Evolutionary conservation across 371 early-diverging fungal genomes (phyloP).

Genomic region (Syncephalastrum monosporum): DNA sequence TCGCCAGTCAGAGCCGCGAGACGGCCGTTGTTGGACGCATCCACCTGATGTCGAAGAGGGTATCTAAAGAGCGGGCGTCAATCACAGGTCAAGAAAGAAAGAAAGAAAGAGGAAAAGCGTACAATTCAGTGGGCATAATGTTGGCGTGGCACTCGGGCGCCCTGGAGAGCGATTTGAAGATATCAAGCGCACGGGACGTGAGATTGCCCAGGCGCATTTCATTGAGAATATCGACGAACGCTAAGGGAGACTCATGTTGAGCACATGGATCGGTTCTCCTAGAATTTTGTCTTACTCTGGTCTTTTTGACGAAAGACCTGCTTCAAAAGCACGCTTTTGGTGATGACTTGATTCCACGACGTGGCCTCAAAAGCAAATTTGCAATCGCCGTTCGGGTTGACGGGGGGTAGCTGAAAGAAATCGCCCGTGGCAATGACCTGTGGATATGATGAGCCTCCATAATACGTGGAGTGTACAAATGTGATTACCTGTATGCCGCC

Average conservation of each 20-base stretch:
- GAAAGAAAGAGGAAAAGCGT: conserved; percentile 26
- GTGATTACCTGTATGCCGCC: conserved; percentile 82
- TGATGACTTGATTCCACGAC: conserved; percentile 62
- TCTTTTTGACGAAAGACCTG: conserved; percentile 60
- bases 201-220: conserved; percentile 66
- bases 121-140: conserved; percentile 80
- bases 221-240: conserved; percentile 63
- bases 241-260: conserved; percentile 7
- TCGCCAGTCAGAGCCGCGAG: conserved; percentile 53
- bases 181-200: conserved; percentile 38
- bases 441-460: not conserved
- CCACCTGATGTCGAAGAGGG: conserved; percentile 72
- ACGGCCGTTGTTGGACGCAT: conserved; percentile 59
- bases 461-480: not conserved
- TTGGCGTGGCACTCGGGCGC: conserved; percentile 48
- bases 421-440: conserved; percentile 84
- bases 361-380: conserved; percentile 75
- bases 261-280: not conserved
- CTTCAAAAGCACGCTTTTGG: conserved; percentile 47
- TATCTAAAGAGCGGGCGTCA: conserved; percentile 22
- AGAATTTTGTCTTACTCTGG: conserved; percentile 19
- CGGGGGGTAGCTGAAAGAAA: conserved; percentile 92
- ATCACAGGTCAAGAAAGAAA: not conserved
- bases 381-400: conserved; percentile 33
- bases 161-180: conserved; percentile 57